Percentiles rank a stretch among this genome's conserved stretches.
Conservation (phyloP, 805 yeast species). For the Saturnispora gosingensis region DNA sequence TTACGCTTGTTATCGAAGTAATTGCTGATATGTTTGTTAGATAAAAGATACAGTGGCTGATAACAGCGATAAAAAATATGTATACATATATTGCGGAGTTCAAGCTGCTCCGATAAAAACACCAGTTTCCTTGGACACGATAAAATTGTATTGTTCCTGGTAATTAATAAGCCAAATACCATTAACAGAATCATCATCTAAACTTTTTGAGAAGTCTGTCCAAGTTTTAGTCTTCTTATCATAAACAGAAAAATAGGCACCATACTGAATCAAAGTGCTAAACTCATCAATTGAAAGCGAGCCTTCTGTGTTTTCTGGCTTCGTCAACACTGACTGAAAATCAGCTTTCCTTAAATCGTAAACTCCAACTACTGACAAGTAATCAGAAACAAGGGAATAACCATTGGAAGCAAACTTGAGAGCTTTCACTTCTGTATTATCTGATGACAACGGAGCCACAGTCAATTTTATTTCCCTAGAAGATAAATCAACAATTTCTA, state of each 20-base stretch:
- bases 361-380: conserved; percentile 13
- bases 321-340: background rate
- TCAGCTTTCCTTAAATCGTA: conserved; percentile 20
- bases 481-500: conserved; percentile 11
- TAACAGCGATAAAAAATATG: background rate
- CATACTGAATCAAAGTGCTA: conserved; percentile 3
- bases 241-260: conserved; percentile 3
- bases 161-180: background rate
- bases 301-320: background rate
- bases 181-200: background rate
- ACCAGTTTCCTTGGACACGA: background rate
- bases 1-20: no score
- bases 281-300: conserved; percentile 10
- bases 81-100: background rate
- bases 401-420: conserved; percentile 38
- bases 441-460: conserved; percentile 1
- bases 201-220: background rate
- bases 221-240: conserved; percentile 8
- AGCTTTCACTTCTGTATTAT: background rate
- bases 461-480: conserved; percentile 8
- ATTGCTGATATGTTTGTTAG: no score
- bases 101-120: background rate
- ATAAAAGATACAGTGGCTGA: background rate
- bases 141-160: background rate
- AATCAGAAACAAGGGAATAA: conserved; percentile 37